Evolutionary conservation across 1,284 basidiomycete genomes (phyloP), one percentile per base, ranked within the genome.

Genomic region (Bondarzewia mesenterica): DNA sequence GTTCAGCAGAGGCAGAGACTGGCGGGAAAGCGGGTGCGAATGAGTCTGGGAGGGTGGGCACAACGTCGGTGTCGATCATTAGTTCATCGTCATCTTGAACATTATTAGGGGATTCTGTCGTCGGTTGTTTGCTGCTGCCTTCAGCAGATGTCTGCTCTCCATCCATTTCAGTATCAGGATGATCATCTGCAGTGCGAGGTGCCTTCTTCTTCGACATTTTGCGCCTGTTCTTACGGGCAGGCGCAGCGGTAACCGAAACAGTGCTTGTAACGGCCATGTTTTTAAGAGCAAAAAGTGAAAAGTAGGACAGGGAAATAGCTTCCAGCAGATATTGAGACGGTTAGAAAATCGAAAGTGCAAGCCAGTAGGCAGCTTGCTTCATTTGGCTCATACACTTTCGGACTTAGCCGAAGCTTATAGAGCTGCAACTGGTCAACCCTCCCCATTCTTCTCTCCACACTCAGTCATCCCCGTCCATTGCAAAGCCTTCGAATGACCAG

Each of bases 11-110:
- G 5, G 82, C 73, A 18, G 79, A 71, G 12, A 88, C 71, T 7
- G 84, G 74, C 27, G 78, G 73, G 61, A 90, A 89, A 15, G 72
- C 67, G n/a, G 85, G 83, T 38, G 72, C 77, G 45, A 73, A 64
- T 20, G 72, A 52, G 39, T 40, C 21, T 15, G 41, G 59, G 10
- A 65, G 57, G 42, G 69, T 61, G 16, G 67, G 63, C 23, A 37
- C 21, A 14, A 71, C 60, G 54, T 80, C 72, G 10, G 67, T 61
- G 44, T 82, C 78, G 50, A 86, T 83, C 71, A 81, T 77, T 26
- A 86, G 60, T 36, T 79, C 79, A 49, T 82, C 81, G 56, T 82
- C 80, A 26, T 57, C 54, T 8, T 58, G 54, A 29, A 54, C 52
- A 5, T 57, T 54, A 6, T 48, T 49, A 2, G 51, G 37, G 21